Evolutionary conservation across 2,329 filamentous ascomycete species (phyloP).

Genomic region (Sarocladiaceae sp.): DNA sequence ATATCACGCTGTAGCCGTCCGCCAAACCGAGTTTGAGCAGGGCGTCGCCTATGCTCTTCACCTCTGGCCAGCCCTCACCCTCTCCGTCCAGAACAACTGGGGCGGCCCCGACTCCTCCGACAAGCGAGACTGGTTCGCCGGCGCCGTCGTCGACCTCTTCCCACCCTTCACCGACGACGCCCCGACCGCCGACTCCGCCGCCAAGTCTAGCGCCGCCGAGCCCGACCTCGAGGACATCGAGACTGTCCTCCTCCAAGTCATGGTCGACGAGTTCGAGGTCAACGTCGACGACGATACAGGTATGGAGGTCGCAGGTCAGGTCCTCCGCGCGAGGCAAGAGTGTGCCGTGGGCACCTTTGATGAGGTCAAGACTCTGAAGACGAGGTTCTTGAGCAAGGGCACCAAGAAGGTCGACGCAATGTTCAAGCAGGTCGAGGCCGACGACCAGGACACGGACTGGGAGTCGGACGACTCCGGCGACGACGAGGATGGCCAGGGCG

Average conservation of each 20-base stretch:
- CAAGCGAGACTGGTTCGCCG: slow-evolving; percentile 96
- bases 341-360: slow-evolving; percentile 59
- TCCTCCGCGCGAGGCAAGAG: slow-evolving; percentile 61
- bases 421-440: slow-evolving; percentile 49
- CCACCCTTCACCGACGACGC: slow-evolving; percentile 50
- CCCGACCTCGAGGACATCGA: slow-evolving; percentile 76
- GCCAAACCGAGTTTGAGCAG: slow-evolving; percentile 70
- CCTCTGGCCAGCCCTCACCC: slow-evolving; percentile 80
- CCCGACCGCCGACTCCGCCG: slow-evolving; percentile 19
- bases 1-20: slow-evolving; percentile 43
- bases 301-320: slow-evolving; percentile 63
- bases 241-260: slow-evolving; percentile 77
- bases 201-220: slow-evolving; percentile 26
- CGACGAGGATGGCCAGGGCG: slow-evolving; percentile 45
- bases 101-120: slow-evolving; percentile 76
- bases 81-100: slow-evolving; percentile 83
- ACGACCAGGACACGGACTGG: slow-evolving; percentile 54
- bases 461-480: slow-evolving; percentile 54
- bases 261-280: slow-evolving; percentile 94
- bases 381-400: slow-evolving; percentile 55
- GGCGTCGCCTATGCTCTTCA: slow-evolving; percentile 78
- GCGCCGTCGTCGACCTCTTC: slow-evolving; percentile 77
- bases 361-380: slow-evolving; percentile 57
- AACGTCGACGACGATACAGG: slow-evolving; percentile 86
- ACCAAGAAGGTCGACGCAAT: slow-evolving; percentile 49